Conservation (phyloP, 495 filamentous ascomycete genomes). For the Annulohypoxylon maeteangense region DNA sequence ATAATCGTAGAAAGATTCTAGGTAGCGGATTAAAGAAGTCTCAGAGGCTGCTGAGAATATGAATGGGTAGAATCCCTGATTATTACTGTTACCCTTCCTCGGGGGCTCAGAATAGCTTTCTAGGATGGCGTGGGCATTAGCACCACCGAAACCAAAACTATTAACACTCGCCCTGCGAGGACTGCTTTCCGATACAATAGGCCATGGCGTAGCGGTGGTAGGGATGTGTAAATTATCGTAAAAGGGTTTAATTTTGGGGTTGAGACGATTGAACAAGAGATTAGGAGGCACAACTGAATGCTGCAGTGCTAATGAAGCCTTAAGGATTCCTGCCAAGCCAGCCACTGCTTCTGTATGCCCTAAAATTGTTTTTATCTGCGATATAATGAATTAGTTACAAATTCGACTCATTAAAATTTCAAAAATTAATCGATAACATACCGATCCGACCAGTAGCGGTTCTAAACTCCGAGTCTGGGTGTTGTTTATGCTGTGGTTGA, state of each 20-base stretch:
- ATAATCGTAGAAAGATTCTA: neutral
- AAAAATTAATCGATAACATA: neutral
- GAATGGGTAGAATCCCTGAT: neutral
- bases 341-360: conserved; percentile 64
- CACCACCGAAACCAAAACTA: conserved; percentile 63
- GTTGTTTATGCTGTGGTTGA: neutral
- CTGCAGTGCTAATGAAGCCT: conserved; percentile 58
- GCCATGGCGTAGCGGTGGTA: conserved; percentile 45
- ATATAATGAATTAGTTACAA: neutral
- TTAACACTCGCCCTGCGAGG: conserved; percentile 39
- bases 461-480: neutral
- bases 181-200: neutral
- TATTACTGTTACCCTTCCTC: neutral
- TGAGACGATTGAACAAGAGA: conserved; percentile 57
- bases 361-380: conserved; percentile 49
- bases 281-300: conserved; percentile 55
- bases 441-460: neutral
- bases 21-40: neutral
- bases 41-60: conserved; percentile 22
- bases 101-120: conserved; percentile 37
- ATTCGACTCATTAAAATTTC: neutral
- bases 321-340: conserved; percentile 63
- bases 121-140: conserved; percentile 62
- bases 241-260: conserved; percentile 47
- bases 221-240: conserved; percentile 50